Percentiles rank a stretch among this genome's conserved stretches.
phyloP scores from a whole-genome alignment of 2,329 filamentous ascomycete species.

The Neonectria hederae region DNA sequence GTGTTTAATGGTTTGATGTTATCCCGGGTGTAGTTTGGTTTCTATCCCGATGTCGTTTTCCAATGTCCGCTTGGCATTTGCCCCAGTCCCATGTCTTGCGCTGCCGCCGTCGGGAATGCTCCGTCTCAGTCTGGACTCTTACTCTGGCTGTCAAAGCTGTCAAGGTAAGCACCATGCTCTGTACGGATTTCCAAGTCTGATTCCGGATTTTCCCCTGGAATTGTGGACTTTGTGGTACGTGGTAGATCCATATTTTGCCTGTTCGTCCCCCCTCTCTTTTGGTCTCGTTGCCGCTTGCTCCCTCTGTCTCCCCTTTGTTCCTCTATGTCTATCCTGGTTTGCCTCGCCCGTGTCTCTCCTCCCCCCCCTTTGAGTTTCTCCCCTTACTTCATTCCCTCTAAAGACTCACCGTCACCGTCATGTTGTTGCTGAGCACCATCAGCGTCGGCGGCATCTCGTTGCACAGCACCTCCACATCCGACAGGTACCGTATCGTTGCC shows the following conservation, averaged over 20 bases:
- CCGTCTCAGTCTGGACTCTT: constrained; percentile 17
- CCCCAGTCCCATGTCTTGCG: constrained; percentile 1
- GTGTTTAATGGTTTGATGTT: too few relatives aligned
- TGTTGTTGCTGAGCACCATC: constrained; percentile 86
- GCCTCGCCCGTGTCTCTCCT: background rate
- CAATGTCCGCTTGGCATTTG: constrained; percentile 4
- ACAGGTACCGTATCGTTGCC: constrained; percentile 78
- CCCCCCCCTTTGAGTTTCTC: background rate
- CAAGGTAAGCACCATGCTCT: constrained; percentile 1
- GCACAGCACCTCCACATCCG: constrained; percentile 81
- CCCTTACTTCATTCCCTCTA: background rate
- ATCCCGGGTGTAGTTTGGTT: constrained; percentile 1
- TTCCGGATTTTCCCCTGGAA: background rate
- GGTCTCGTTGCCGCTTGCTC: background rate
- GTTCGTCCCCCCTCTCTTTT: too few relatives aligned
- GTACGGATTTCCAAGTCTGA: constrained; percentile 6
- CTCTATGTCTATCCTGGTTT: background rate
- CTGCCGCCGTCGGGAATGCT: constrained; percentile 14
- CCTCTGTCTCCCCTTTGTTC: background rate
- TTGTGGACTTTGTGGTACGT: background rate
- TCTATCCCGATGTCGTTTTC: constrained; percentile 1
- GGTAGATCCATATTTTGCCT: background rate
- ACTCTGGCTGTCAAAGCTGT: constrained; percentile 15
- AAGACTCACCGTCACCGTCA: constrained; percentile 85
- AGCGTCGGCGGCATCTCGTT: constrained; percentile 78